A percentile compares a stretch with the other conserved stretches of the same genome.
phyloP scores from a whole-genome alignment of 495 filamentous ascomycete species.

The Cercophora scortea region DNA sequence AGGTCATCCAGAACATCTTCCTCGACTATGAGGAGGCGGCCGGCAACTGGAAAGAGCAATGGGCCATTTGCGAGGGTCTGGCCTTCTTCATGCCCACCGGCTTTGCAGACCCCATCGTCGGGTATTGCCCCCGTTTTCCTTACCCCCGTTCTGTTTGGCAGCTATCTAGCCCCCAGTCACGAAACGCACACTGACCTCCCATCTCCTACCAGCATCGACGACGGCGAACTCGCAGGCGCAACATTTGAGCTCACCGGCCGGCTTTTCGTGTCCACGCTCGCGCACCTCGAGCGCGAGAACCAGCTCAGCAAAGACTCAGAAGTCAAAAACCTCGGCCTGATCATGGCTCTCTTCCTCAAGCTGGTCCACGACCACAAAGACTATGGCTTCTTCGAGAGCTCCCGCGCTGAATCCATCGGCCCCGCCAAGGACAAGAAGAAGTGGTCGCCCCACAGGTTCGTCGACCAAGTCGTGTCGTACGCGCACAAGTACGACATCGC shows the following conservation, averaged over 20 bases:
- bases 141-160: background rate
- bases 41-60: slow-evolving; percentile 26
- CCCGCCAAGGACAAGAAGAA: slow-evolving; percentile 14
- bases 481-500: slow-evolving; percentile 15
- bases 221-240: slow-evolving; percentile 10
- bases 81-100: slow-evolving; percentile 9
- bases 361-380: slow-evolving; percentile 3
- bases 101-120: background rate
- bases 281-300: slow-evolving; percentile 20
- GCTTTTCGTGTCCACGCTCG: slow-evolving; percentile 30
- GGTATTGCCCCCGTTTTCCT: background rate
- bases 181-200: background rate
- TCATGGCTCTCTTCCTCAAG: slow-evolving; percentile 27
- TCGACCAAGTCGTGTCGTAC: slow-evolving; percentile 14
- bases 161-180: too few relatives aligned
- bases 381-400: background rate
- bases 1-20: slow-evolving; percentile 29
- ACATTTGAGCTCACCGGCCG: slow-evolving; percentile 20
- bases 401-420: slow-evolving; percentile 3
- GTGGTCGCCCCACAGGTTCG: slow-evolving; percentile 9
- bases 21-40: slow-evolving; percentile 28
- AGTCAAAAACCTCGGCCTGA: slow-evolving; percentile 21
- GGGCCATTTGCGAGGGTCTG: slow-evolving; percentile 26
- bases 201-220: slow-evolving; percentile 17
- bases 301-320: slow-evolving; percentile 20